Base-by-base conservation (phyloP, 257 asterid species). In the Eustoma russellianum region DNA sequence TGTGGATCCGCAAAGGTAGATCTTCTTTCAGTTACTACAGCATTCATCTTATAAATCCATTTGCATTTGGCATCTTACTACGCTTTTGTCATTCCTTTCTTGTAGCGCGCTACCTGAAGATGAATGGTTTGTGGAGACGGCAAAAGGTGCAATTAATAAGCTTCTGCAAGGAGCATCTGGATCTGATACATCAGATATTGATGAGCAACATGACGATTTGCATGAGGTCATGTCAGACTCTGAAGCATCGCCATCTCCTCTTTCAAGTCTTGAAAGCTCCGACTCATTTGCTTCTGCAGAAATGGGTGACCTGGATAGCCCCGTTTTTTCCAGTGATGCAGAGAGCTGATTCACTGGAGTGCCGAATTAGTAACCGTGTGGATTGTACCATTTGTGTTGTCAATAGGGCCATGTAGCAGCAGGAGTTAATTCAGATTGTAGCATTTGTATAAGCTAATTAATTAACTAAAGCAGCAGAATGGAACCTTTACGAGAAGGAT, bases 91-190 rank as follows among this genome's bases (percentile, higher is more conserved):
- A 17, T 43, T 53, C 55, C 17, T 66, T 34, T 50, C 55, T 53
- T 13, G 2, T 74, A 87, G 96, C 70, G 76, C 88, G 34, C 86
- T 92, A 33, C 94, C 94, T 0, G 98, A 92, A 78, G 97, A 92
- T 24, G 98, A 83, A 61, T 85, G 97, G 97, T 92, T 88, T 55
- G 94, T 81, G n/a, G 97, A 92, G 67, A 84, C 97, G 33, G 98
- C 95, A 2, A 88, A 92, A 72, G 89, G 94, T 0, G 94, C 98
- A 18, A 92, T 92, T 53, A 83, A 73, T 77, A 85, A 83, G 80
- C 95, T 92, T 72, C 81, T 92, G 56, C 72, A 71, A 61, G 94
- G 79, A 46, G 94, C 84, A 3, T 87, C 98, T 14, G 93, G 89
- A 19, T 87, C n/a, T n/a, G n/a, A n/a, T n/a, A n/a, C n/a, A n/a